Conservation (phyloP, 495 filamentous ascomycete species). For the Elasticomyces elasticus region DNA sequence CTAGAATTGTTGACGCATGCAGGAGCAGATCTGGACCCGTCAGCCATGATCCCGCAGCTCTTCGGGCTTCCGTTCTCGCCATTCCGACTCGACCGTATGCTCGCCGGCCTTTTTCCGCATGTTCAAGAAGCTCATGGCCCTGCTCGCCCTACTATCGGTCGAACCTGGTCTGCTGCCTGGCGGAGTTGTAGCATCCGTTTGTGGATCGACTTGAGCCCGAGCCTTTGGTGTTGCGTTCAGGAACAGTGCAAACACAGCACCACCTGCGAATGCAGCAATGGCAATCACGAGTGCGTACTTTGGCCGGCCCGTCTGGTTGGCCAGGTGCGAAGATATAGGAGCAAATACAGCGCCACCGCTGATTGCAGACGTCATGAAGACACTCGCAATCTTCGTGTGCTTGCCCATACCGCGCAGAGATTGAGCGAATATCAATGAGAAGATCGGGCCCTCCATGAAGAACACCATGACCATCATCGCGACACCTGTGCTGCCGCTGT, state of each 20-base stretch:
- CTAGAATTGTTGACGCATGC: neutral
- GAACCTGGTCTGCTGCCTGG: constrained; percentile 1
- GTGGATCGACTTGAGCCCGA: constrained; percentile 52
- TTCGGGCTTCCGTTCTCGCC: constrained; percentile 8
- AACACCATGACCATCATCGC: constrained; percentile 46
- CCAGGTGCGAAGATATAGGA: constrained; percentile 42
- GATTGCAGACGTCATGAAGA: constrained; percentile 45
- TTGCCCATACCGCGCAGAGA: constrained; percentile 50
- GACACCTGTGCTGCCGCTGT: constrained; percentile 38
- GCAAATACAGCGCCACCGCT: constrained; percentile 49
- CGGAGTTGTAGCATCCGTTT: constrained; percentile 6
- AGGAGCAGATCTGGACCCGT: neutral
- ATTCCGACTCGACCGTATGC: neutral
- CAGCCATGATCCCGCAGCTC: neutral
- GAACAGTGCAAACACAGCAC: constrained; percentile 51
- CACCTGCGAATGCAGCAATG: constrained; percentile 48
- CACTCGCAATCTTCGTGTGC: constrained; percentile 50
- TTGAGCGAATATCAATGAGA: constrained; percentile 53
- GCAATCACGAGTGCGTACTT: constrained; percentile 47
- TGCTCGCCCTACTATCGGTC: constrained; percentile 36
- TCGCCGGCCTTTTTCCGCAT: constrained; percentile 7
- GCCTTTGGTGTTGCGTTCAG: constrained; percentile 46
- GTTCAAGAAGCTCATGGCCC: constrained; percentile 90
- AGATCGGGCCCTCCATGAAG: constrained; percentile 50
- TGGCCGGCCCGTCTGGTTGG: constrained; percentile 23